phyloP scores from a whole-genome alignment of 768 basidiomycete species.

The Trametes meyenii region DNA sequence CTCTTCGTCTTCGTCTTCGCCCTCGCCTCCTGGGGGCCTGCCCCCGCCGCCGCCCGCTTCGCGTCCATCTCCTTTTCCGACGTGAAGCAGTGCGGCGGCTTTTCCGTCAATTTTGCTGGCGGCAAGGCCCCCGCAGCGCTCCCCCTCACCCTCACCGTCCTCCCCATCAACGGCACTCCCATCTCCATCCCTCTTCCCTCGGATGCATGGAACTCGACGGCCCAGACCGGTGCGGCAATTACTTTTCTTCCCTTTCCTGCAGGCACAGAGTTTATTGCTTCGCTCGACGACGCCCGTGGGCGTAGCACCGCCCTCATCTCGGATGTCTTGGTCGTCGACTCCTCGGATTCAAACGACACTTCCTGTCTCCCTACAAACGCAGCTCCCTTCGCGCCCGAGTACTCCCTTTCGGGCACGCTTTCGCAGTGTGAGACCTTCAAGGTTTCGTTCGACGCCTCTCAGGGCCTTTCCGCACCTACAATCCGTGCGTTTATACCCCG shows the following conservation, averaged over 20 bases:
- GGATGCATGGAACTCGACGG: slow-evolving; percentile 37
- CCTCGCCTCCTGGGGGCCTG: slow-evolving; percentile 29
- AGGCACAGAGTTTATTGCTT: slow-evolving; percentile 55
- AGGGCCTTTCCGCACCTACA: slow-evolving; percentile 41
- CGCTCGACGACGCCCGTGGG: slow-evolving; percentile 52
- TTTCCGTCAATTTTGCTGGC: slow-evolving; percentile 50
- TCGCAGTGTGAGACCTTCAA: slow-evolving; percentile 54
- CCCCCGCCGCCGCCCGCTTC: slow-evolving; percentile 33
- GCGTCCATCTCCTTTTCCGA: slow-evolving; percentile 39
- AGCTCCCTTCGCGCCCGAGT: slow-evolving; percentile 30
- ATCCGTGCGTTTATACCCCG: slow-evolving; percentile 41
- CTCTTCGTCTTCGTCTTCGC: slow-evolving; percentile 22
- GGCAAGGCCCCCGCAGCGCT: slow-evolving; percentile 37
- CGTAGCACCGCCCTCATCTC: slow-evolving; percentile 46
- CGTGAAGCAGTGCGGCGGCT: slow-evolving; percentile 56
- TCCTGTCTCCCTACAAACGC: slow-evolving; percentile 42
- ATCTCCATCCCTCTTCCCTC: slow-evolving; percentile 49
- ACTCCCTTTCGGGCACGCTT: slow-evolving; percentile 37
- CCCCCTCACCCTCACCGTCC: slow-evolving; percentile 51
- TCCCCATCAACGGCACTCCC: slow-evolving; percentile 57
- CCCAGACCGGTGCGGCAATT: slow-evolving; percentile 46
- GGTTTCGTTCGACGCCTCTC: slow-evolving; percentile 43
- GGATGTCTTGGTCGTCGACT: slow-evolving; percentile 48
- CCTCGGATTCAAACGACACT: slow-evolving; percentile 39
- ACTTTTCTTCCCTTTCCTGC: slow-evolving; percentile 55